These are phyloP conservation scores for Quercus mongolica DNA, from an alignment of 306 rosid genomes.

Conservation along the genomic window DNA sequence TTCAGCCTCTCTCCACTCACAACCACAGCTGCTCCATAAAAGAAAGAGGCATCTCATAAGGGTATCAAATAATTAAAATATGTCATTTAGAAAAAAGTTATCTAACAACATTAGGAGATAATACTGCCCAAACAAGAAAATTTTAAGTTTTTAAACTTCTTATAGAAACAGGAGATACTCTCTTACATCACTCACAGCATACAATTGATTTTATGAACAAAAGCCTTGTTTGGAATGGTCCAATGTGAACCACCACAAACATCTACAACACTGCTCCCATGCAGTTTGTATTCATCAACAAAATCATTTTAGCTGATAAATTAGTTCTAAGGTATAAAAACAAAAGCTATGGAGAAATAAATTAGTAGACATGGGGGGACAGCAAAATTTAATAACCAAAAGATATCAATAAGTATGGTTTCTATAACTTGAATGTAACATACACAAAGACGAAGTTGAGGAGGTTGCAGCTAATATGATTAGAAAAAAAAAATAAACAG, in stretches of 20 bases:
- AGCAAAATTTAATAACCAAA: neutral
- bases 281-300: neutral
- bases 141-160: neutral
- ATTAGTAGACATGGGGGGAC: neutral
- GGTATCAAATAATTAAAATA: neutral
- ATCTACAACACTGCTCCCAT: neutral
- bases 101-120: neutral
- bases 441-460: too few relatives aligned
- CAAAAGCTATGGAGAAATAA: neutral
- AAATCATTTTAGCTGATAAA: neutral
- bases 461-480: neutral
- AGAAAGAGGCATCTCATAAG: constrained; percentile 10
- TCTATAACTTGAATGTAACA: neutral
- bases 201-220: neutral
- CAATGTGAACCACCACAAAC: neutral
- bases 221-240: neutral
- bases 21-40: constrained; percentile 57
- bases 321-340: neutral
- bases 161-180: neutral
- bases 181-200: neutral
- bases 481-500: neutral
- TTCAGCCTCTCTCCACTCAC: constrained; percentile 80
- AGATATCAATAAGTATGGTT: neutral
- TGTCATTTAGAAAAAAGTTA: neutral
- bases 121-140: neutral